Percentiles rank a stretch among this genome's conserved stretches.
phyloP scores from a whole-genome alignment of 352 stramenopile species.

The Globisporangium canariense region DNA sequence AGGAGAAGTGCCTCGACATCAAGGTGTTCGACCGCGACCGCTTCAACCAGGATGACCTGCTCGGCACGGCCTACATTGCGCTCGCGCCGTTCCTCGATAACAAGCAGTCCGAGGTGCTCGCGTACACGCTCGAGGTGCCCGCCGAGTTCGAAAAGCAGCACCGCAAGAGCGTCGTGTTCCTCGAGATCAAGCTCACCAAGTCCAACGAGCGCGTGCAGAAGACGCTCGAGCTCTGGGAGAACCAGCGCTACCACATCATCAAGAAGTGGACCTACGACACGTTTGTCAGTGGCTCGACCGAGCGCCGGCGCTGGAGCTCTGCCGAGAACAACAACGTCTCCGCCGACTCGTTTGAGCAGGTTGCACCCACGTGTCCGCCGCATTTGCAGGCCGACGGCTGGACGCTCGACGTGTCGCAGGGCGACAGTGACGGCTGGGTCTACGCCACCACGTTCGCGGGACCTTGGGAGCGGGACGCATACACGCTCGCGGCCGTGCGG shows the following conservation, averaged over 20 bases:
- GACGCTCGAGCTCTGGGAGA: slow-evolving; percentile 83
- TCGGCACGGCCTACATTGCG: slow-evolving; percentile 46
- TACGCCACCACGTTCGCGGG: slow-evolving; percentile 76
- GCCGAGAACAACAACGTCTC: slow-evolving; percentile 60
- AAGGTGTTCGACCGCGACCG: slow-evolving; percentile 65
- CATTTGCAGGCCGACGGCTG: slow-evolving; percentile 61
- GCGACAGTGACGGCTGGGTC: slow-evolving; percentile 80
- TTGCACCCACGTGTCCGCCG: slow-evolving; percentile 51
- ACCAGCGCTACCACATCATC: slow-evolving; percentile 77
- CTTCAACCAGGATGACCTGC: slow-evolving; percentile 55
- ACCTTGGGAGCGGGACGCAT: slow-evolving; percentile 72
- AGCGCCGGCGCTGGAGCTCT: slow-evolving; percentile 72
- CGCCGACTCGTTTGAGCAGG: slow-evolving; percentile 64
- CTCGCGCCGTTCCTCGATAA: slow-evolving; percentile 45
- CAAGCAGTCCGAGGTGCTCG: slow-evolving; percentile 43
- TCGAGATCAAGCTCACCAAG: slow-evolving; percentile 50
- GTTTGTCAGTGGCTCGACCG: slow-evolving; percentile 45
- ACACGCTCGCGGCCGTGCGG: slow-evolving; percentile 69
- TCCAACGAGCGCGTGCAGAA: slow-evolving; percentile 54
- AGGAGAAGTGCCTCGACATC: slow-evolving; percentile 53
- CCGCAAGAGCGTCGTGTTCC: slow-evolving; percentile 51
- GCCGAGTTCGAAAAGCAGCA: slow-evolving; percentile 58
- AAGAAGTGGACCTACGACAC: slow-evolving; percentile 73
- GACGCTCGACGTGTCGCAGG: slow-evolving; percentile 73
- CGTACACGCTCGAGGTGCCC: slow-evolving; percentile 54